Conservation (phyloP, 371 early-diverging fungal species). For the Apophysomyces sp. region DNA sequence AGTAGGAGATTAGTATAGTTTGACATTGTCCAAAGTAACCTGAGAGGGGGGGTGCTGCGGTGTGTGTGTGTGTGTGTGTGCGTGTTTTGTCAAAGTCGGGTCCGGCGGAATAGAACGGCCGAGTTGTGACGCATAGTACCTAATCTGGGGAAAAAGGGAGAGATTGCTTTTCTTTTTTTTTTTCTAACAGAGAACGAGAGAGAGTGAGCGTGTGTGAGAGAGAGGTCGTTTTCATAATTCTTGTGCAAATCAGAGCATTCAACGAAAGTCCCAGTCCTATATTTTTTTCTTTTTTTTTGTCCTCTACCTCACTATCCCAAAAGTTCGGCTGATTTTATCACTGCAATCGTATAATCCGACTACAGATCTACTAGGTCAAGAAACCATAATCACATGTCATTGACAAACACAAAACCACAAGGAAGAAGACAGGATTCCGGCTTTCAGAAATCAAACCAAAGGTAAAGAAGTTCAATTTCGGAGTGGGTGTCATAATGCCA, state of each 20-base stretch:
- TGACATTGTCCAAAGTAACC: no score
- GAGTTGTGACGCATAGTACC: conserved; percentile 2
- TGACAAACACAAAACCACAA: conserved; percentile 26
- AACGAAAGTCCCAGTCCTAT: background rate
- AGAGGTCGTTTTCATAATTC: background rate
- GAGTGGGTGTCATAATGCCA: background rate
- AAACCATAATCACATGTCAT: conserved; percentile 12
- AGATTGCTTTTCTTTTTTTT: background rate
- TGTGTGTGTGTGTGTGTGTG: no score
- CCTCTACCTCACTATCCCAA: background rate
- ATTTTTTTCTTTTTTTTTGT: no score
- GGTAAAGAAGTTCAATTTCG: conserved; percentile 7
- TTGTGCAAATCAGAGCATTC: background rate
- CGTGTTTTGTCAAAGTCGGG: background rate
- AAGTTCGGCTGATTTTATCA: background rate
- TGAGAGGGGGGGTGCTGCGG: no score
- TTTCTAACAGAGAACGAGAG: background rate
- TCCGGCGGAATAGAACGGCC: background rate
- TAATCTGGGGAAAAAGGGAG: background rate
- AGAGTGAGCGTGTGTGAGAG: background rate
- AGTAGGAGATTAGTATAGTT: no score
- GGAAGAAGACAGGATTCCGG: conserved; percentile 36
- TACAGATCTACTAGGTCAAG: background rate
- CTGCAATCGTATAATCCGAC: background rate
- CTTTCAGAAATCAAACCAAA: conserved; percentile 21